phyloP scores from a whole-genome alignment of 495 filamentous ascomycete species.

The Hyaloscypha variabilis region DNA sequence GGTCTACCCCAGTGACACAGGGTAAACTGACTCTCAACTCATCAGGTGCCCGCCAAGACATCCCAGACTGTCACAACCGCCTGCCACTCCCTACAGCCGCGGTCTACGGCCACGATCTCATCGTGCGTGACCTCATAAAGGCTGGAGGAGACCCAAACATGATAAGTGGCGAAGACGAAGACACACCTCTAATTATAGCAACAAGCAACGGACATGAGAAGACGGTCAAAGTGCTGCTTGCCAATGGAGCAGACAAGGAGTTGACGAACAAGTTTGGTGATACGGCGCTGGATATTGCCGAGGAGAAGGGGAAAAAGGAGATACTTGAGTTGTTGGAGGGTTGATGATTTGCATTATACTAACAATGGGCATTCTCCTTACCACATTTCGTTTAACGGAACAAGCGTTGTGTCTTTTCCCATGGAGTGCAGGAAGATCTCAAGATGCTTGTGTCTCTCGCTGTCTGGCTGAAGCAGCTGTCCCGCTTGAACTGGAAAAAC shows the following conservation, averaged over 20 bases:
- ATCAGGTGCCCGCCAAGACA: slow-evolving; percentile 9
- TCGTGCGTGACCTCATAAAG: slow-evolving; percentile 20
- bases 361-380: too few species aligned
- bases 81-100: slow-evolving; percentile 14
- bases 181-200: slow-evolving; percentile 27
- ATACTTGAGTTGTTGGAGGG: slow-evolving; percentile 53
- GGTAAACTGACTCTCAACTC: neutral
- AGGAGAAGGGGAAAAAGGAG: slow-evolving; percentile 49
- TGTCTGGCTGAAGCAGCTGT: too few species aligned
- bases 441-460: too few species aligned
- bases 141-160: slow-evolving; percentile 15
- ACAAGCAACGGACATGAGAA: slow-evolving; percentile 58
- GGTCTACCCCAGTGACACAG: neutral
- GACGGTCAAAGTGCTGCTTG: slow-evolving; percentile 51
- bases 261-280: slow-evolving; percentile 66
- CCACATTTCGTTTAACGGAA: too few species aligned
- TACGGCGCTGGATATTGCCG: slow-evolving; percentile 39
- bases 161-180: slow-evolving; percentile 35
- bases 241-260: slow-evolving; percentile 52
- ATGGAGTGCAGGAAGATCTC: too few species aligned
- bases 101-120: slow-evolving; percentile 12
- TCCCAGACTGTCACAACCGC: slow-evolving; percentile 11
- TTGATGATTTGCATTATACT: too few species aligned
- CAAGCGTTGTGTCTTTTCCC: too few species aligned
- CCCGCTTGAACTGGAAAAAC: too few species aligned